Evolutionary conservation across 1,139 yeast genomes (phyloP), one percentile per base, ranked within the genome.

Genomic region (Arxiozyma telluris): DNA sequence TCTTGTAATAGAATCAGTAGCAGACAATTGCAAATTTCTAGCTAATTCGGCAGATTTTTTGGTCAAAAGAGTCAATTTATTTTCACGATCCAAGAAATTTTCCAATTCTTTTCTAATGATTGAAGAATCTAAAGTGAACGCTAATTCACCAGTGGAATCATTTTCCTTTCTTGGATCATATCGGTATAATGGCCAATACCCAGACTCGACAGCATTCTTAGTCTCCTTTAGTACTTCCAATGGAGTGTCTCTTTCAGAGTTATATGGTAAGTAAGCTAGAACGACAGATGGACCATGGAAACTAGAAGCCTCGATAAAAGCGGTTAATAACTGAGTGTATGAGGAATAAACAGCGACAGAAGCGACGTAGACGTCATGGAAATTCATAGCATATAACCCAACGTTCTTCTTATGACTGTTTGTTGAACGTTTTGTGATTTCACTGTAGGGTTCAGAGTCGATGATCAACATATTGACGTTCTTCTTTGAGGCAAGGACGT

Each of bases 141-240:
- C 71, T 39, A 83, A 81, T 21, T 74, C 71, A 21, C 75, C 77
- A 22, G 71, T 70, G 5, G 44, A 39, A 22, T 49, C 74, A 50
- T 74, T 76, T 43, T 76, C 68, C 42, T 75, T 67, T 9, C 67
- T 61, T 54, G 97, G 96, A 63, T 88, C 79, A 72, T 79, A 91
- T 69, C 97, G 79, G 74, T 91, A 91, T 59, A 91, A 78, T 51
- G 98, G 98, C 96, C 97, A 90, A 74, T 85, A 85, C 20, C 98
- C 98, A 49, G 91, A 76, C 65, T 89, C 97, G 51, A 91, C 96
- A 23, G 96, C 95, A 59, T 74, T 76, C 71, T 91, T 93, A 47
- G 98, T 90, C 69, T 88, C 95, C 70, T 87, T 84, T 60, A 91
- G 77, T 49, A 90, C 82, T 25, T 82, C 79, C 60, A 91, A 75